Percentiles rank a stretch among this genome's conserved stretches.
Conservation (phyloP, 805 yeast genomes). For the Pichia heedii region DNA sequence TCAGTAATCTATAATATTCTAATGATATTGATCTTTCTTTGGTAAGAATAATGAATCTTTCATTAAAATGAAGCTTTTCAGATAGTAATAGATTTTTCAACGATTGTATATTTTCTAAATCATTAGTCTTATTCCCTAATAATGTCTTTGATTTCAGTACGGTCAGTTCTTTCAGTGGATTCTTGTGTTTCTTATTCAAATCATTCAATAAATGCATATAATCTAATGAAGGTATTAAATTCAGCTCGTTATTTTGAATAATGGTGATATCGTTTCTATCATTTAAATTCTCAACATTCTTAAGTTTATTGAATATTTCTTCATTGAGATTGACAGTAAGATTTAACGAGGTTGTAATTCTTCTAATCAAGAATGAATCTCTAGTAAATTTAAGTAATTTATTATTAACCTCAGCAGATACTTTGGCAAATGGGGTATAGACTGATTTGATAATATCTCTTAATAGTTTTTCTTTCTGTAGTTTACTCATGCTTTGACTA, state of each 20-base stretch:
- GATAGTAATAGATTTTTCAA: conserved; percentile 7
- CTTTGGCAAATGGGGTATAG: conserved; percentile 14
- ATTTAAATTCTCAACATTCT: conserved; percentile 13
- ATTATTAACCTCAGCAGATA: background rate
- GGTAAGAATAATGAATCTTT: conserved; percentile 17
- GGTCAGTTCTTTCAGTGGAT: conserved; percentile 1
- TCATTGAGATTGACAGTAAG: conserved; percentile 4
- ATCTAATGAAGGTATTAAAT: conserved; percentile 14
- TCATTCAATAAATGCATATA: conserved; percentile 6
- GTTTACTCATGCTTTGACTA: background rate
- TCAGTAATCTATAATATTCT: conserved; percentile 20
- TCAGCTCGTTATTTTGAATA: conserved; percentile 18
- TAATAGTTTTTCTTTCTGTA: conserved; percentile 6
- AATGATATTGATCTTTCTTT: conserved; percentile 18
- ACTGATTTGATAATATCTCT: conserved; percentile 16
- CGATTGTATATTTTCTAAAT: conserved; percentile 13
- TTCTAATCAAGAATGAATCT: conserved; percentile 7
- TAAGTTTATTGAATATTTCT: conserved; percentile 7
- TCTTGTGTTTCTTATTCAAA: conserved; percentile 1
- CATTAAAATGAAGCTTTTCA: conserved; percentile 4
- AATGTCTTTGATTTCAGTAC: conserved; percentile 13
- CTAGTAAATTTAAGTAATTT: conserved; percentile 7
- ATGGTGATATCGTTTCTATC: conserved; percentile 14
- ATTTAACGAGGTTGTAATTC: conserved; percentile 4
- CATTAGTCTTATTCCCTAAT: conserved; percentile 16